phyloP scores from a whole-genome alignment of 2,329 filamentous ascomycete species.

The Colletotrichum musae region DNA sequence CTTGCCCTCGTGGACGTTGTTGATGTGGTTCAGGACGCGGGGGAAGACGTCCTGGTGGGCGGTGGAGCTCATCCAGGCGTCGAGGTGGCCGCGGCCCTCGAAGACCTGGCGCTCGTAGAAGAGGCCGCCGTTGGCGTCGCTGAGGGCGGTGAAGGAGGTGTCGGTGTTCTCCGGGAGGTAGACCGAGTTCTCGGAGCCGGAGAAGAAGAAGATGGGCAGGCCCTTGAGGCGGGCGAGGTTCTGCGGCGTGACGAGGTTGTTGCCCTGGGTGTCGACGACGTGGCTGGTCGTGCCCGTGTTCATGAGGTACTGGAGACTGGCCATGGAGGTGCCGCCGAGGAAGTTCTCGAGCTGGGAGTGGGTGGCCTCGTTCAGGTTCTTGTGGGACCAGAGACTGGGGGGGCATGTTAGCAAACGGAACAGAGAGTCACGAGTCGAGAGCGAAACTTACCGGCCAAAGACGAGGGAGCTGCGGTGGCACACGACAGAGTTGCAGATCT shows the following conservation, averaged over 20 bases:
- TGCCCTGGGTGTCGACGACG: constrained; percentile 50
- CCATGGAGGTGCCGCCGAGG: constrained; percentile 75
- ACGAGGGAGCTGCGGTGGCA: constrained; percentile 74
- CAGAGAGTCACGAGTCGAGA: background rate
- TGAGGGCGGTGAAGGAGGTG: constrained; percentile 44
- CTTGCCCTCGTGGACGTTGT: constrained; percentile 11
- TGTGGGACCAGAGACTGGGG: constrained; percentile 67
- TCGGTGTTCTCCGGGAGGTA: constrained; percentile 46
- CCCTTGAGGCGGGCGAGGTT: constrained; percentile 32
- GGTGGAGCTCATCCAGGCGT: constrained; percentile 46
- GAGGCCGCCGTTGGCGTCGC: constrained; percentile 43
- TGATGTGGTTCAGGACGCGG: constrained; percentile 33
- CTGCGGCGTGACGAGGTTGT: constrained; percentile 23
- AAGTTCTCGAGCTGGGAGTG: constrained; percentile 73
- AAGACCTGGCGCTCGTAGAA: constrained; percentile 47
- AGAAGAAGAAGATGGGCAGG: constrained; percentile 41
- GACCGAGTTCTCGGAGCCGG: constrained; percentile 43
- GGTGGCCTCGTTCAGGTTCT: constrained; percentile 75
- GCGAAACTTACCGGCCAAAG: constrained; percentile 66
- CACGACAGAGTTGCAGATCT: constrained; percentile 72
- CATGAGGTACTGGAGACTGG: constrained; percentile 69
- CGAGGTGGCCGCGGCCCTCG: constrained; percentile 44
- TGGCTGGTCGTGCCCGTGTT: constrained; percentile 65
- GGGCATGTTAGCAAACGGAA: background rate
- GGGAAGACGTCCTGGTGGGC: constrained; percentile 45